phyloP scores from a whole-genome alignment of 257 asterid species.

The Solanum peruvianum region DNA sequence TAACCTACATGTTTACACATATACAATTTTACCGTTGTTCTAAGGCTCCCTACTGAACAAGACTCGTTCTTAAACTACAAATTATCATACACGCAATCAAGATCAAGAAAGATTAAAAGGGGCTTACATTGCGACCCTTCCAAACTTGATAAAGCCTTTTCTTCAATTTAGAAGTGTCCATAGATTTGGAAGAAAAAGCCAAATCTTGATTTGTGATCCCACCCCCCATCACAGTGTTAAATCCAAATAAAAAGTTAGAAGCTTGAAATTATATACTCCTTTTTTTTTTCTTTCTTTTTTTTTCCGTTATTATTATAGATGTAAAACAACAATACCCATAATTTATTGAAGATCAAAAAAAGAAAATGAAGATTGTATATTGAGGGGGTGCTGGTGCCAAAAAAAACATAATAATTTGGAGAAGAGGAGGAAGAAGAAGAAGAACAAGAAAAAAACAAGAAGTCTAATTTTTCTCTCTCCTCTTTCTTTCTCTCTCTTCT shows the following conservation, averaged over 20 bases:
- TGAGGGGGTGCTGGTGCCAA: slow-evolving; percentile 16
- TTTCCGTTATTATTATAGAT: slow-evolving; percentile 3
- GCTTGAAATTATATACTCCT: not conserved
- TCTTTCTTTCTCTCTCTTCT: not conserved
- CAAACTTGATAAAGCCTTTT: slow-evolving; percentile 73
- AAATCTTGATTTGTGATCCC: slow-evolving; percentile 36
- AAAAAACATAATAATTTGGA: slow-evolving; percentile 19
- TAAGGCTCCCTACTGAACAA: not conserved
- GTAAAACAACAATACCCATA: slow-evolving; percentile 17
- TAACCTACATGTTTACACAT: not conserved
- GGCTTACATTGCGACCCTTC: slow-evolving; percentile 82
- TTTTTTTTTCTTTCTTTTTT: not conserved
- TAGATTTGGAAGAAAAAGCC: slow-evolving; percentile 30
- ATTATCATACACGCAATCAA: not conserved
- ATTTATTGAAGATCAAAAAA: slow-evolving; percentile 14
- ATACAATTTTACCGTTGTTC: not conserved
- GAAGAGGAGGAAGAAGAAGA: not conserved
- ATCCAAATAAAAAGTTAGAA: not conserved
- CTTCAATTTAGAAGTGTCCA: slow-evolving; percentile 36
- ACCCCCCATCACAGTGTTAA: slow-evolving; percentile 17
- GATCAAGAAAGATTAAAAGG: not conserved
- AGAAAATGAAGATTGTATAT: not conserved
- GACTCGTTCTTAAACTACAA: not conserved
- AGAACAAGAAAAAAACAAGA: slow-evolving; percentile 14
- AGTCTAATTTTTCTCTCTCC: slow-evolving; percentile 4